phyloP scores from a whole-genome alignment of 495 filamentous ascomycete genomes.

The Lophium mytilinum region DNA sequence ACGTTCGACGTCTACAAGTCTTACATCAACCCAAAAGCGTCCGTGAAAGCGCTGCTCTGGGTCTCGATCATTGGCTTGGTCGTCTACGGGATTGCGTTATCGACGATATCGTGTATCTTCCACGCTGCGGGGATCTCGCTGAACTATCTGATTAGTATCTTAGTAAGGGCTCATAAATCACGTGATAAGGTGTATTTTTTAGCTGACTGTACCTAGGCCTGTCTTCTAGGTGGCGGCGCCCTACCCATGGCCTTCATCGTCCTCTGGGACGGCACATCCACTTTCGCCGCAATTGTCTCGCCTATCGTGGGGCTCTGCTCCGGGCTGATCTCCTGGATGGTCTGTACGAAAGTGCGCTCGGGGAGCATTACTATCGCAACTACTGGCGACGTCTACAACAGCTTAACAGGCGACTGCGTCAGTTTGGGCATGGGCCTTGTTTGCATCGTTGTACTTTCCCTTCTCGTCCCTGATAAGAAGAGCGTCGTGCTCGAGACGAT shows the following conservation, averaged over 20 bases:
- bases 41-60: constrained; percentile 38
- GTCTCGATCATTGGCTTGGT: constrained; percentile 43
- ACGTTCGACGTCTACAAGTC: constrained; percentile 51
- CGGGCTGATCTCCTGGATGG: background rate
- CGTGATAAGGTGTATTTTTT: no score
- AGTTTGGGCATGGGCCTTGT: constrained; percentile 1
- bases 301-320: background rate
- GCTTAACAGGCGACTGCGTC: background rate
- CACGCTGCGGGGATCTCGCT: background rate
- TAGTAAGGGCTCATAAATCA: background rate
- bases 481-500: background rate
- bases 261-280: background rate
- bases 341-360: background rate
- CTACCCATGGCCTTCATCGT: background rate
- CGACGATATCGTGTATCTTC: background rate
- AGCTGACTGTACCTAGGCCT: no score
- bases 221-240: background rate
- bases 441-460: background rate
- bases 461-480: background rate
- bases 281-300: background rate
- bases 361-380: background rate
- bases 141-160: background rate
- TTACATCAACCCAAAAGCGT: constrained; percentile 42
- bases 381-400: constrained; percentile 1
- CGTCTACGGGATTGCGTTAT: constrained; percentile 30